These are phyloP conservation scores for Lachnellula arida DNA, from an alignment of 2,329 filamentous ascomycete genomes.

Conservation along the genomic window DNA sequence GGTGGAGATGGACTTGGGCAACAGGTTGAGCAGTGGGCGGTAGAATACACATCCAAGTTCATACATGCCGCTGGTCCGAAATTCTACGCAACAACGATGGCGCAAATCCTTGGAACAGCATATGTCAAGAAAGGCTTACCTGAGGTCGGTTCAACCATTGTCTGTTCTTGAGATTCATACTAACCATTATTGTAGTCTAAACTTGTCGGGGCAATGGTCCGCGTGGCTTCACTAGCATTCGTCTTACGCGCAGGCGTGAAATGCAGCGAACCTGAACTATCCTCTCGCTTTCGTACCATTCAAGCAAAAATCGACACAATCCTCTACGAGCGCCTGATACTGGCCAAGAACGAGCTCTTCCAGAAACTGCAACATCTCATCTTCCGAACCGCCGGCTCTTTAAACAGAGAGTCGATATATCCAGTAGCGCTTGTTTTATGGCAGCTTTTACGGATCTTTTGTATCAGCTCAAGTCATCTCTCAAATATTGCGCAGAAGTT, in stretches of 20 bases:
- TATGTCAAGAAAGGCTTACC: constrained; percentile 24
- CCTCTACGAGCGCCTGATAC: constrained; percentile 22
- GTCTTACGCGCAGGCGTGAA: constrained; percentile 24
- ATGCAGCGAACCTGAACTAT: not conserved
- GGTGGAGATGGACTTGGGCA: constrained; percentile 8
- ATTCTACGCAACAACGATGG: constrained; percentile 22
- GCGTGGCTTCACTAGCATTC: constrained; percentile 20
- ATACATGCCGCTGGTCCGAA: constrained; percentile 20
- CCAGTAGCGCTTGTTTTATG: constrained; percentile 26
- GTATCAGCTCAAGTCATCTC: constrained; percentile 19
- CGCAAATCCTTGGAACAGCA: constrained; percentile 22
- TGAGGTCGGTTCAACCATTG: constrained; percentile 10
- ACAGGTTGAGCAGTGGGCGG: constrained; percentile 25
- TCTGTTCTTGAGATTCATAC: not conserved
- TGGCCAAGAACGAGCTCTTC: constrained; percentile 21
- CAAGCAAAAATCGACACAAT: constrained; percentile 26
- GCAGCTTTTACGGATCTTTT: constrained; percentile 21
- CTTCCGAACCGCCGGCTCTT: constrained; percentile 22
- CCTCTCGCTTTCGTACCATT: constrained; percentile 14
- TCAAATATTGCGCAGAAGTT: constrained; percentile 17
- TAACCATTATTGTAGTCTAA: constrained; percentile 12
- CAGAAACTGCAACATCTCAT: constrained; percentile 24
- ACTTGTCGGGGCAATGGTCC: constrained; percentile 20
- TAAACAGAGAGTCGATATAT: constrained; percentile 22
- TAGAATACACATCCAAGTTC: constrained; percentile 24